phyloP scores from a whole-genome alignment of 1,284 basidiomycete species.

The Rhodofomes roseus region DNA sequence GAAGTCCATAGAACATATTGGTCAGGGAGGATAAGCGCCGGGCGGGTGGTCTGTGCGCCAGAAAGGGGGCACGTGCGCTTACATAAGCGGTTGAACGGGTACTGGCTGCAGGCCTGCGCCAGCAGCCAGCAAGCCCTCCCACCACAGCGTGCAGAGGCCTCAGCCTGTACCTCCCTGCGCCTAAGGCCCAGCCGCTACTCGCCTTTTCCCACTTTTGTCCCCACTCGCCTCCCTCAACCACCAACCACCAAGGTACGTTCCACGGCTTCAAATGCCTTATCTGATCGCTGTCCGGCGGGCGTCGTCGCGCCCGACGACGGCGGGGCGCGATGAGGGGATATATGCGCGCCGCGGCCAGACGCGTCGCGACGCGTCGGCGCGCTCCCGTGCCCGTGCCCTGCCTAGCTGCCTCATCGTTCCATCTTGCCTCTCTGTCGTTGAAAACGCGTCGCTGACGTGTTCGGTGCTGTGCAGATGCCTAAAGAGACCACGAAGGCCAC shows the following conservation, averaged over 20 bases:
- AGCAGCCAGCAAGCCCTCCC: slow-evolving; percentile 22
- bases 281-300: slow-evolving; percentile 16
- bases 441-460: slow-evolving; percentile 31
- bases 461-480: slow-evolving; percentile 62
- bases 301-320: slow-evolving; percentile 18
- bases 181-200: slow-evolving; percentile 21
- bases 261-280: slow-evolving; percentile 13
- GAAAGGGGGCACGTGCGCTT: neutral
- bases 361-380: slow-evolving; percentile 26
- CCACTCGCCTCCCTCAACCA: slow-evolving; percentile 11
- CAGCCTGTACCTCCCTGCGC: slow-evolving; percentile 25
- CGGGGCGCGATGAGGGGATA: slow-evolving; percentile 6
- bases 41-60: slow-evolving; percentile 6
- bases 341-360: slow-evolving; percentile 15
- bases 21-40: neutral
- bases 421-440: slow-evolving; percentile 23
- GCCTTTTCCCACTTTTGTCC: slow-evolving; percentile 8
- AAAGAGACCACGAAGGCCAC: slow-evolving; percentile 76
- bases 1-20: too few relatives aligned
- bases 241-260: slow-evolving; percentile 18
- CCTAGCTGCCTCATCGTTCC: slow-evolving; percentile 10
- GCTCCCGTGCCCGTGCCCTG: slow-evolving; percentile 20
- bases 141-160: slow-evolving; percentile 16
- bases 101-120: slow-evolving; percentile 14
- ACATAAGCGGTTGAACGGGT: slow-evolving; percentile 7